These are phyloP conservation scores for Penicillium lividum DNA, from an alignment of 495 filamentous ascomycete genomes.

Conservation along the genomic window DNA sequence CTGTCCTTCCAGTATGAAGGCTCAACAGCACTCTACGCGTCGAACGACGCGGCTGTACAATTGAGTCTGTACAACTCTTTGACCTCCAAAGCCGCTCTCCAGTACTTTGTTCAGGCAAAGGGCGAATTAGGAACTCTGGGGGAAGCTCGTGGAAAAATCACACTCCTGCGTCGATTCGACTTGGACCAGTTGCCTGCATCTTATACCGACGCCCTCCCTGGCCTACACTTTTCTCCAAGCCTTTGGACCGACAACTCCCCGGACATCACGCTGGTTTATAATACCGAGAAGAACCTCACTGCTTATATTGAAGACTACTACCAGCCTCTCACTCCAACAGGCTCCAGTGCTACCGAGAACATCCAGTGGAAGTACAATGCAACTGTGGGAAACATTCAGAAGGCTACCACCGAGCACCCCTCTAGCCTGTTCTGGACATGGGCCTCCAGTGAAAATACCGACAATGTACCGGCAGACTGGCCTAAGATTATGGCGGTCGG, in stretches of 20 bases:
- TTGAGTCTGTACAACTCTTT: conserved; percentile 33
- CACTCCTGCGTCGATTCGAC: conserved; percentile 43
- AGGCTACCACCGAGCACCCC: conserved; percentile 27
- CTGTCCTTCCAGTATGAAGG: conserved; percentile 47
- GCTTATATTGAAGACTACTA: conserved; percentile 51
- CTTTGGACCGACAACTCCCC: conserved; percentile 40
- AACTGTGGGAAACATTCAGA: conserved; percentile 30
- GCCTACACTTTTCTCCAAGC: conserved; percentile 42
- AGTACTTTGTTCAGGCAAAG: conserved; percentile 42
- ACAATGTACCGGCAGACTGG: conserved; percentile 42
- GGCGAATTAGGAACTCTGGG: conserved; percentile 39
- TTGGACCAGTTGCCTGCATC: conserved; percentile 32
- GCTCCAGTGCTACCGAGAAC: conserved; percentile 32
- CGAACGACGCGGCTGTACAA: conserved; percentile 41
- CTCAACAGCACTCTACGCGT: conserved; percentile 20
- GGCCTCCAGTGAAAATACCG: conserved; percentile 44
- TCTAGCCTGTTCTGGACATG: conserved; percentile 53
- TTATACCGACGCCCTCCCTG: conserved; percentile 35
- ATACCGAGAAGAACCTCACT: conserved; percentile 29
- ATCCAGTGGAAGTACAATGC: conserved; percentile 47
- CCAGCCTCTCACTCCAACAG: conserved; percentile 25
- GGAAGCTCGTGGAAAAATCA: conserved; percentile 44
- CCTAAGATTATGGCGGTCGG: conserved; percentile 52
- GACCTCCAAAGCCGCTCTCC: conserved; percentile 32
- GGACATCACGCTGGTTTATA: conserved; percentile 37